Base-by-base conservation (phyloP, 768 basidiomycete species). In the Cystobasidiopsis lactophilus region DNA sequence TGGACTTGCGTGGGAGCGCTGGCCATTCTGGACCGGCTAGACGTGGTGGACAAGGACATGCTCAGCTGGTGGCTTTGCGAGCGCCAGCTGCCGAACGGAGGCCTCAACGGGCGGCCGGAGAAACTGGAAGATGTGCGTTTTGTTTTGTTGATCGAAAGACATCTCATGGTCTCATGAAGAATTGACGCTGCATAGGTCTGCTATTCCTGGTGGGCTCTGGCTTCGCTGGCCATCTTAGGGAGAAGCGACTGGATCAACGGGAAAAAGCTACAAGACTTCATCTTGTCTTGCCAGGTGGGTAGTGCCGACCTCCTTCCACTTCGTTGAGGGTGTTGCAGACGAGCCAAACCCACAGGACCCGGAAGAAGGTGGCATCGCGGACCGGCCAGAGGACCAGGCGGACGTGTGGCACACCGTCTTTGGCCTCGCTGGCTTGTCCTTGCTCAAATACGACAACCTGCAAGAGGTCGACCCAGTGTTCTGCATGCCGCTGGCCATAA, bases 391-490 rank as follows among this genome's bases (percentile, higher is more conserved):
- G 0, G 78, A 98, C 65, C 80, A 88, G 75, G 77, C 77, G 1
- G 93, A 98, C 61, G 89, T 98, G n/a, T 98, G 93, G 67, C 91
- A 98, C 62, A 96, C 91, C 0, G 66, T 73, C 11, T 98, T 98
- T 58, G 93, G 93, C 1, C 69, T 95, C 2, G 85, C 86, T 55
- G 88, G 86, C 1, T 72, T 98, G 27, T 88, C 86, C 0, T 69
- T 95, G 16, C 71, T 95, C 13, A 85, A 85, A 18, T 89, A 86
- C 61, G 81, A 83, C 0, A 80, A 77, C 1, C 67, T 98, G 21
- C 71, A 76, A 16, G 83, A 85, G 58, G 68, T 96, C 39, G 93
- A 96, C 64, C 91, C 91, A 0, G 80, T 93, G 21, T 93, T 88
- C 62, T 96, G 91, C 68, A 86, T 96, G 86, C 91, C 86, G 7